phyloP scores from a whole-genome alignment of 2,329 filamentous ascomycete genomes.

The Lachnellula arida region DNA sequence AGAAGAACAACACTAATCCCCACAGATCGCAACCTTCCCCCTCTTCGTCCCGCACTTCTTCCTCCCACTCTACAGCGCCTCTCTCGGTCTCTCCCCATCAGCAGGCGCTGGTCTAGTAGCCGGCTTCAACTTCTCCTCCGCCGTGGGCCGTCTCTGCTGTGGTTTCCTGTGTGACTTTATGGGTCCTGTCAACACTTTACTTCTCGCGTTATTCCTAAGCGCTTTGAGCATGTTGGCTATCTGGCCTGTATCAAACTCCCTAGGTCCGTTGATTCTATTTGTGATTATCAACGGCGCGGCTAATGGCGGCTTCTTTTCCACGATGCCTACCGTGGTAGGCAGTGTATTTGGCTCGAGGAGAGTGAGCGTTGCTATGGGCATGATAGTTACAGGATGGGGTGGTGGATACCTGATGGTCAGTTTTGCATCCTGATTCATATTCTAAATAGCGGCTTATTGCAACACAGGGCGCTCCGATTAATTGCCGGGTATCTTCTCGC shows the following conservation, averaged over 20 bases:
- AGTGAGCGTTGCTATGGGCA: slow-evolving; percentile 54
- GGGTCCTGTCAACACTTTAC: slow-evolving; percentile 52
- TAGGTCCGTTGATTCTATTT: slow-evolving; percentile 52
- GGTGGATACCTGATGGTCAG: slow-evolving; percentile 56
- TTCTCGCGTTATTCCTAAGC: slow-evolving; percentile 46
- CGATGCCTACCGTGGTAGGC: slow-evolving; percentile 58
- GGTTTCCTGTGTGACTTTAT: slow-evolving; percentile 51
- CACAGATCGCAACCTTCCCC: slow-evolving; percentile 51
- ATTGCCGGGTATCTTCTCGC: slow-evolving; percentile 54
- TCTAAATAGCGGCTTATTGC: neutral
- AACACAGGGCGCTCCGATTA: slow-evolving; percentile 49
- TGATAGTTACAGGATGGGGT: slow-evolving; percentile 57
- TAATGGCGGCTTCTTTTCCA: slow-evolving; percentile 60
- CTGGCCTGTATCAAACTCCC: slow-evolving; percentile 53
- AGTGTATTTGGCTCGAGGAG: slow-evolving; percentile 53
- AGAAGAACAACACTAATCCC: neutral
- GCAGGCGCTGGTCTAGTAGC: slow-evolving; percentile 55
- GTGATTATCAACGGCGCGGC: slow-evolving; percentile 55
- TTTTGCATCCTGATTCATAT: slow-evolving; percentile 2
- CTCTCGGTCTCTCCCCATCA: slow-evolving; percentile 48
- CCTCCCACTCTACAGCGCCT: slow-evolving; percentile 50
- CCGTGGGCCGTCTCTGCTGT: slow-evolving; percentile 50
- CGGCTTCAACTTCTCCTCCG: slow-evolving; percentile 57
- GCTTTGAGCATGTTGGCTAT: slow-evolving; percentile 55
- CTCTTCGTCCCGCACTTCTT: slow-evolving; percentile 59